Percentiles rank a stretch among this genome's conserved stretches.
These are phyloP conservation scores for Lasiodiplodia citricola DNA, from an alignment of 2,329 filamentous ascomycete species.

Conservation along the genomic window DNA sequence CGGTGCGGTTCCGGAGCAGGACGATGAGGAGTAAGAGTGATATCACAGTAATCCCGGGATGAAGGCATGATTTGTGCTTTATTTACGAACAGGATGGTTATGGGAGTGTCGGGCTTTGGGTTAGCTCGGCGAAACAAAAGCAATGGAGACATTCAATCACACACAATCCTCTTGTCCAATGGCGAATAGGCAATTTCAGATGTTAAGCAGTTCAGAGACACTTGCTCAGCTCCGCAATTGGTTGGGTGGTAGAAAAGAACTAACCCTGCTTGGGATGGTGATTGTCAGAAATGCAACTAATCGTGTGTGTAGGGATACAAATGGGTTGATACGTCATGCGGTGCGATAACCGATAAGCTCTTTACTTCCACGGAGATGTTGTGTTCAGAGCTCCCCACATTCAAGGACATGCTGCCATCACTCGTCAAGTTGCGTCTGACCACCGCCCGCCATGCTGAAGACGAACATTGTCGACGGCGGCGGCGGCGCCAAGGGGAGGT, in stretches of 20 bases:
- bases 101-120: constrained; percentile 7
- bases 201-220: neutral
- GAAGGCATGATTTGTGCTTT: constrained; percentile 11
- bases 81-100: constrained; percentile 25
- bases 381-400: neutral
- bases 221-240: neutral
- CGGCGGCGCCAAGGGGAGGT: constrained; percentile 39
- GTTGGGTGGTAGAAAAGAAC: neutral
- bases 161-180: neutral
- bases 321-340: constrained; percentile 6
- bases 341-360: constrained; percentile 19
- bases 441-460: constrained; percentile 47
- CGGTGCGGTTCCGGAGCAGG: constrained; percentile 59
- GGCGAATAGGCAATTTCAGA: neutral
- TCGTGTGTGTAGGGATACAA: neutral
- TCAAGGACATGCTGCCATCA: too few relatives aligned
- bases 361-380: constrained; percentile 13
- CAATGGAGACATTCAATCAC: constrained; percentile 11
- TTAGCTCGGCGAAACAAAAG: constrained; percentile 20
- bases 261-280: neutral
- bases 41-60: constrained; percentile 12
- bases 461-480: neutral
- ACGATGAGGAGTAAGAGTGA: constrained; percentile 57
- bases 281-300: neutral
- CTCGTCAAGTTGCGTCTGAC: neutral